A percentile compares a stretch with the other conserved stretches of the same genome.
These are phyloP conservation scores for Lepidium didymum DNA, from an alignment of 345 rosid species.

Conservation along the genomic window DNA sequence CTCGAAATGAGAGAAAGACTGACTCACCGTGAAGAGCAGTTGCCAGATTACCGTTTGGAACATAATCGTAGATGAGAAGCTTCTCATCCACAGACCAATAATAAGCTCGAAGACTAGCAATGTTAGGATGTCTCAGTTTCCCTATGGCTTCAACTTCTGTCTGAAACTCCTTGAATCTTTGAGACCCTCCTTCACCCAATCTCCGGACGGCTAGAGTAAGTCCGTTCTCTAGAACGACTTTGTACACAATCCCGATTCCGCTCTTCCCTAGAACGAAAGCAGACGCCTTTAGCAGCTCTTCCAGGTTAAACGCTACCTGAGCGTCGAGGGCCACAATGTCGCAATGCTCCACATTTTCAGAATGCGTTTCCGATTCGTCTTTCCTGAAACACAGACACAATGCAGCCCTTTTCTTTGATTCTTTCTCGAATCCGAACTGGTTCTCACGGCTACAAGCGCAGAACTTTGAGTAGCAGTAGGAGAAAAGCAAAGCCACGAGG, in stretches of 20 bases:
- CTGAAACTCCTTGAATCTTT: constrained; percentile 93
- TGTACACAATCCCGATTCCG: constrained; percentile 92
- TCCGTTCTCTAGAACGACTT: constrained; percentile 92
- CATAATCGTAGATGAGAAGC: constrained; percentile 79
- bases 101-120: constrained; percentile 82
- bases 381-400: constrained; percentile 73
- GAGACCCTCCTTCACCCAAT: constrained; percentile 96
- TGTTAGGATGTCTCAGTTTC: constrained; percentile 81
- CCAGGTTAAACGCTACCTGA: constrained; percentile 79
- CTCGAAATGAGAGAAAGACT: neutral
- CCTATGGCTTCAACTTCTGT: constrained; percentile 95
- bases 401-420: constrained; percentile 39
- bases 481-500: constrained; percentile 72
- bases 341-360: constrained; percentile 71
- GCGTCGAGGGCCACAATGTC: constrained; percentile 74
- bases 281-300: constrained; percentile 90
- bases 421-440: constrained; percentile 48
- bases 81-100: constrained; percentile 99
- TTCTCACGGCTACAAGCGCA: constrained; percentile 42
- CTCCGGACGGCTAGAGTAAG: constrained; percentile 80
- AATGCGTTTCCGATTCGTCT: constrained; percentile 67
- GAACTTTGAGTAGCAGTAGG: constrained; percentile 69
- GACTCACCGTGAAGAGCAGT: constrained; percentile 78
- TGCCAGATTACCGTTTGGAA: constrained; percentile 78
- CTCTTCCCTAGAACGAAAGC: constrained; percentile 97